Percentiles rank a stretch among this genome's conserved stretches.
phyloP scores from a whole-genome alignment of 2,329 filamentous ascomycete genomes.

The Aureobasidium zeae region DNA sequence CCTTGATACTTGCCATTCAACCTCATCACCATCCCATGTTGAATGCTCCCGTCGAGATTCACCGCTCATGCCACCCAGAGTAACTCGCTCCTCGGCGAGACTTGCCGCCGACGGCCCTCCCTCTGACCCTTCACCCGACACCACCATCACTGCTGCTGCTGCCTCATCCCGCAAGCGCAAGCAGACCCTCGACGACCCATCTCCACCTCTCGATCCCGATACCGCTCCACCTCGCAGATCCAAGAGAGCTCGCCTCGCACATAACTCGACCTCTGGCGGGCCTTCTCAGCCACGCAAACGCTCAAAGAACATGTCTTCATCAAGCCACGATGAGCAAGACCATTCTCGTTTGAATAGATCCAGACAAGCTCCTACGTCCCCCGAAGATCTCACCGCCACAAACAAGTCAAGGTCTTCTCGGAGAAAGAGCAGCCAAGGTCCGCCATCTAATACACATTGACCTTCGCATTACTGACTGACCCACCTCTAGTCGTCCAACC shows the following conservation, averaged over 20 bases:
- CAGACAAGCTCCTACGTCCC: conserved; percentile 55
- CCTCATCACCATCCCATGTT: not conserved
- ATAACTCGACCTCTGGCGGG: conserved; percentile 35
- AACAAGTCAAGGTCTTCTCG: conserved; percentile 65
- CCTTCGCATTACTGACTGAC: conserved; percentile 24
- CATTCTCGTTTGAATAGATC: conserved; percentile 22
- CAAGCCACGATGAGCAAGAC: conserved; percentile 46
- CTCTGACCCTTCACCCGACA: conserved; percentile 31
- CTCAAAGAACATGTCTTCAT: conserved; percentile 55
- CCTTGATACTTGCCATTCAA: not conserved
- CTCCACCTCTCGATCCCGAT: conserved; percentile 37
- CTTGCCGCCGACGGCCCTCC: conserved; percentile 57
- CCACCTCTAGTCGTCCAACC: conserved; percentile 31
- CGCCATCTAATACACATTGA: conserved; percentile 7
- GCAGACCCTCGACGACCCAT: conserved; percentile 33
- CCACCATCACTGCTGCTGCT: conserved; percentile 29
- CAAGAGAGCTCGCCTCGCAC: conserved; percentile 51
- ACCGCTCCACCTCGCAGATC: conserved; percentile 30
- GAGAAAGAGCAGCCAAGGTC: conserved; percentile 55
- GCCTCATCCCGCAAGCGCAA: conserved; percentile 30
- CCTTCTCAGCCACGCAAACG: conserved; percentile 34
- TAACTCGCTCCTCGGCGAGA: conserved; percentile 90
- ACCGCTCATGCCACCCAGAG: conserved; percentile 84
- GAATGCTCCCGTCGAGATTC: not conserved
- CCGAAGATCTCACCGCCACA: conserved; percentile 51